Evolutionary conservation across 768 basidiomycete species (phyloP).

Genomic region (Guyanaporus albipodus): DNA sequence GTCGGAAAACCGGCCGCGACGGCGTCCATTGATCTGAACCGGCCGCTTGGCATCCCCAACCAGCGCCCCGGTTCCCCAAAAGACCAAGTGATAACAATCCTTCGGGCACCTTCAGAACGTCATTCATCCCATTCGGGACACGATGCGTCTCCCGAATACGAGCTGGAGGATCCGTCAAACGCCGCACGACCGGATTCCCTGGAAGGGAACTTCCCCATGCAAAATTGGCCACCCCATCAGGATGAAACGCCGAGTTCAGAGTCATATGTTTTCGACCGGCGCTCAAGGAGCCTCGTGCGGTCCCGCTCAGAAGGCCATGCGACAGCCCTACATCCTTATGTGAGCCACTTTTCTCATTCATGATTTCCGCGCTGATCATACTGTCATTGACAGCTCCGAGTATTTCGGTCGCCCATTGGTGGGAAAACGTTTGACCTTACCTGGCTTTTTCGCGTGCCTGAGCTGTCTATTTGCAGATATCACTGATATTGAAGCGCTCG

Average conservation of each 20-base stretch:
- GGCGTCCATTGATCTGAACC: slow-evolving; percentile 22
- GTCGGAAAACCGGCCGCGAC: slow-evolving; percentile 28
- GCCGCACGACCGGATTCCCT: slow-evolving; percentile 11
- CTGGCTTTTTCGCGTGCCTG: neutral
- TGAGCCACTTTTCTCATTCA: slow-evolving; percentile 8
- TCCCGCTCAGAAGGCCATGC: slow-evolving; percentile 29
- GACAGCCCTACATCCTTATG: slow-evolving; percentile 28
- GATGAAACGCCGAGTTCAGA: slow-evolving; percentile 14
- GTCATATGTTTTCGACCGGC: slow-evolving; percentile 27
- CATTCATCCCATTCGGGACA: slow-evolving; percentile 23
- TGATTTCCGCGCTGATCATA: slow-evolving; percentile 8
- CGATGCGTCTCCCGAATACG: slow-evolving; percentile 39
- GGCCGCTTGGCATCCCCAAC: neutral
- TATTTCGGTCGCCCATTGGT: slow-evolving; percentile 33
- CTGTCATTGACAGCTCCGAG: slow-evolving; percentile 20
- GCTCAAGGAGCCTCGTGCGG: slow-evolving; percentile 26
- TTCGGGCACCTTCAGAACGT: slow-evolving; percentile 16
- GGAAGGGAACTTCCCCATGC: slow-evolving; percentile 26
- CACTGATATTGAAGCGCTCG: slow-evolving; percentile 25
- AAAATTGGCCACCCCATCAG: slow-evolving; percentile 17
- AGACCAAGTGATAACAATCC: slow-evolving; percentile 20
- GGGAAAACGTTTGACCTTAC: neutral
- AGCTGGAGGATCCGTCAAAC: slow-evolving; percentile 31
- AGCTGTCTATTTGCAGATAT: slow-evolving; percentile 22
- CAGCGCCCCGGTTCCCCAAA: slow-evolving; percentile 22